These are phyloP conservation scores for Neospermospora avenae DNA, from an alignment of 2,329 filamentous ascomycete species.

Conservation along the genomic window DNA sequence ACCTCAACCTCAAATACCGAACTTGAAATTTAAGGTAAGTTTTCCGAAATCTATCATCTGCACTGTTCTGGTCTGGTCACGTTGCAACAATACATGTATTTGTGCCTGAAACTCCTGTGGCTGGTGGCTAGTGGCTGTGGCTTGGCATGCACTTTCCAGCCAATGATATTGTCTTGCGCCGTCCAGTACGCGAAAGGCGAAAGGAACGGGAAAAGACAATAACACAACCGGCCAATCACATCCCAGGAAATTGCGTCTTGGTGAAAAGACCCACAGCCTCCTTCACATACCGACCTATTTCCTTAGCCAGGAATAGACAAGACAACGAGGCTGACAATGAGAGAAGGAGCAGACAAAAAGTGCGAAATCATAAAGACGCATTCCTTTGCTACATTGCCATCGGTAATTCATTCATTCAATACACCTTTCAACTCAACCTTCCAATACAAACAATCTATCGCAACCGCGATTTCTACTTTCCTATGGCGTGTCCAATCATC, in stretches of 20 bases:
- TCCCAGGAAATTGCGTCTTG: background rate
- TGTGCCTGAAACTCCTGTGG: background rate
- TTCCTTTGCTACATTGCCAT: background rate
- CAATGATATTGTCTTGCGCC: background rate
- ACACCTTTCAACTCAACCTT: background rate
- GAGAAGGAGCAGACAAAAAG: background rate
- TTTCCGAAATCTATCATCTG: background rate
- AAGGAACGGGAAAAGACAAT: background rate
- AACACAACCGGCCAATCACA: background rate
- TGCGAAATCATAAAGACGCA: background rate
- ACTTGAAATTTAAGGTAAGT: too few species aligned
- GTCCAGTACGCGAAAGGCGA: too few species aligned
- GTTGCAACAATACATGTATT: background rate
- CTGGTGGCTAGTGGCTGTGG: too few species aligned
- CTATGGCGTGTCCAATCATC: slow-evolving; percentile 18
- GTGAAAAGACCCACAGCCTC: background rate
- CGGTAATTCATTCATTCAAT: background rate
- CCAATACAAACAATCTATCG: background rate
- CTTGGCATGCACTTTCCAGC: background rate
- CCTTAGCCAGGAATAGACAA: background rate
- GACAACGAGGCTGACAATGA: background rate
- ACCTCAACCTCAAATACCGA: background rate
- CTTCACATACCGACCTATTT: background rate
- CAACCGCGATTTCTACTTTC: slow-evolving; percentile 1
- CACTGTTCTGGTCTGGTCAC: background rate